Conservation (phyloP, 2,329 filamentous ascomycete species). For the Myriosclerotinia scirpicola region DNA sequence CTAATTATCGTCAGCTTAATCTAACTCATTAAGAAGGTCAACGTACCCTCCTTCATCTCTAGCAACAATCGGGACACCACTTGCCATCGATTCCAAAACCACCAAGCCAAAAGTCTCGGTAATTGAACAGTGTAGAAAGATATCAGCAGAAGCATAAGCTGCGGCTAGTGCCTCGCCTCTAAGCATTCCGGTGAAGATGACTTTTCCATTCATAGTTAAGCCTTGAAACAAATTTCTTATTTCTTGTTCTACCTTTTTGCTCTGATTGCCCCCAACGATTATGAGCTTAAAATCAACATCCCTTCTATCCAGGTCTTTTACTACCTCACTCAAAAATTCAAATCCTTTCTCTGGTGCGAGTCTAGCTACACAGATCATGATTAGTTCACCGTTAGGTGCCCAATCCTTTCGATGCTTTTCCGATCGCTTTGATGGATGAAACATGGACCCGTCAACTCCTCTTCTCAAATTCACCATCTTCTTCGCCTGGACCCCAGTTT, state of each 20-base stretch:
- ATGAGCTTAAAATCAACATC: slow-evolving; percentile 62
- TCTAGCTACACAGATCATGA: slow-evolving; percentile 65
- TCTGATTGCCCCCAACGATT: slow-evolving; percentile 68
- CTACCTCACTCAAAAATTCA: slow-evolving; percentile 61
- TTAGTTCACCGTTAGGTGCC: slow-evolving; percentile 61
- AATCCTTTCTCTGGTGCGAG: slow-evolving; percentile 72
- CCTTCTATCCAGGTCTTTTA: slow-evolving; percentile 53
- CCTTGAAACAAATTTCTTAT: slow-evolving; percentile 59
- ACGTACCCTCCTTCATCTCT: slow-evolving; percentile 59
- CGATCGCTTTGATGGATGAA: slow-evolving; percentile 55
- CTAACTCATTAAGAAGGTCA: background rate
- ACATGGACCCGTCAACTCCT: slow-evolving; percentile 64
- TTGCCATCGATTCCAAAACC: slow-evolving; percentile 70
- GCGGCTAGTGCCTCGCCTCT: slow-evolving; percentile 60
- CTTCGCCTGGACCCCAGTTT: slow-evolving; percentile 53
- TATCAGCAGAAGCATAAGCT: slow-evolving; percentile 65
- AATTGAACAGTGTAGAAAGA: slow-evolving; percentile 69
- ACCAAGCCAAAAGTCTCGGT: slow-evolving; percentile 73
- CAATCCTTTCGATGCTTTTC: slow-evolving; percentile 53
- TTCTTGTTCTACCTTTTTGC: slow-evolving; percentile 59
- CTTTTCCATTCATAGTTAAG: slow-evolving; percentile 50
- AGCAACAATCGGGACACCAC: slow-evolving; percentile 66
- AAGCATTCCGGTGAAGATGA: slow-evolving; percentile 67
- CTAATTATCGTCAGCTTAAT: slow-evolving; percentile 36
- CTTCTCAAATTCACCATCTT: slow-evolving; percentile 63